These are phyloP conservation scores for Candida maesae DNA, from an alignment of 805 yeast species.

Conservation along the genomic window DNA sequence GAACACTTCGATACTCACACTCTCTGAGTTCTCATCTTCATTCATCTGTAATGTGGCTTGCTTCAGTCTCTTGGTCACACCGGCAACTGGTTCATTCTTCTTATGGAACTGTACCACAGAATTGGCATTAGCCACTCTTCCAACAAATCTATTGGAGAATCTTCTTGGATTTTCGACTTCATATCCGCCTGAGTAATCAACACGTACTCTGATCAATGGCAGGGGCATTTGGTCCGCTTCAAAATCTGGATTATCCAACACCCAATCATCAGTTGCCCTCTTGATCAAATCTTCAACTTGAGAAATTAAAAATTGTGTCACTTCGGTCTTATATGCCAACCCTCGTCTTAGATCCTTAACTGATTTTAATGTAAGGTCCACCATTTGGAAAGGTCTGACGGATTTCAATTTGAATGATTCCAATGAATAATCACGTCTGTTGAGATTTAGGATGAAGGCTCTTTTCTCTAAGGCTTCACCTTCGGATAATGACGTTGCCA, in stretches of 20 bases:
- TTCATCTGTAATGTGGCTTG: neutral
- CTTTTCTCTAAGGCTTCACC: slow-evolving; percentile 77
- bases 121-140: slow-evolving; percentile 85
- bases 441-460: slow-evolving; percentile 66
- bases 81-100: slow-evolving; percentile 31
- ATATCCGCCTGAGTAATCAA: slow-evolving; percentile 86
- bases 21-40: slow-evolving; percentile 30
- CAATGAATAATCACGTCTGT: slow-evolving; percentile 50
- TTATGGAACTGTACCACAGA: slow-evolving; percentile 74
- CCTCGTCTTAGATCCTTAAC: slow-evolving; percentile 57
- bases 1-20: slow-evolving; percentile 54
- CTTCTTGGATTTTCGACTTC: slow-evolving; percentile 90
- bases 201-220: slow-evolving; percentile 78
- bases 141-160: slow-evolving; percentile 87
- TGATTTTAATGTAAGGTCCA: slow-evolving; percentile 51
- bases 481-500: slow-evolving; percentile 84
- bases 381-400: slow-evolving; percentile 79
- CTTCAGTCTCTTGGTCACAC: slow-evolving; percentile 7
- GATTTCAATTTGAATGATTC: slow-evolving; percentile 64
- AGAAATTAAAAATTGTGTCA: slow-evolving; percentile 52
- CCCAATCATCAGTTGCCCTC: slow-evolving; percentile 52
- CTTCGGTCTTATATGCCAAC: slow-evolving; percentile 53
- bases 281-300: slow-evolving; percentile 67
- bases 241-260: slow-evolving; percentile 30
- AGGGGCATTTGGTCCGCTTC: slow-evolving; percentile 47